These are phyloP conservation scores for Aspergillus leporis DNA, from an alignment of 495 filamentous ascomycete genomes.

Conservation along the genomic window DNA sequence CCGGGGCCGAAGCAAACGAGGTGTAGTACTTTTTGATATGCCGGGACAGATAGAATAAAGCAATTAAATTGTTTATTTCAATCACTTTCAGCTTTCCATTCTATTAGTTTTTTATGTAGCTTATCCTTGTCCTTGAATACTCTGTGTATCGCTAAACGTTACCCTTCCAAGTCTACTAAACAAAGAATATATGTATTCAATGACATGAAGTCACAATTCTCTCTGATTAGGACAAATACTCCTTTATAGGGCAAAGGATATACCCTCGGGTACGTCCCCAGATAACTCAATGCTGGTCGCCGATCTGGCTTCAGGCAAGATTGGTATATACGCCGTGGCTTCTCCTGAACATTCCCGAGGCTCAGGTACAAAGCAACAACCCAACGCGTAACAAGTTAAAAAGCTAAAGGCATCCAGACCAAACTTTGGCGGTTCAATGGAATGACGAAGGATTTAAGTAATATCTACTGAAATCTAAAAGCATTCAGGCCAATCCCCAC, in stretches of 20 bases:
- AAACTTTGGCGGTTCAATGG: neutral
- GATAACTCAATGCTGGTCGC: conserved; percentile 1
- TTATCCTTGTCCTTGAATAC: neutral
- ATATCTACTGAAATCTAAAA: neutral
- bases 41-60: neutral
- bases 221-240: neutral
- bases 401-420: neutral
- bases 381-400: neutral
- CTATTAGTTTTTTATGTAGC: neutral
- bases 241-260: neutral
- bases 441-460: neutral
- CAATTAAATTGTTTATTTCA: neutral
- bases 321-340: neutral
- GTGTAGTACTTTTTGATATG: conserved; percentile 1
- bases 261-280: conserved; percentile 3
- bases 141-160: neutral
- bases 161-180: neutral
- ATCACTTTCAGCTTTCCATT: neutral
- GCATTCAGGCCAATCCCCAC: neutral
- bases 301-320: neutral
- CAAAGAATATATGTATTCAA: neutral
- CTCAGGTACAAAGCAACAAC: conserved; percentile 1
- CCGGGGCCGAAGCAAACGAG: conserved; percentile 6
- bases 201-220: neutral
- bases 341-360: neutral